These are phyloP conservation scores for Tylopilus plumbeoviolaceoides DNA, from an alignment of 768 basidiomycete species.

Conservation along the genomic window DNA sequence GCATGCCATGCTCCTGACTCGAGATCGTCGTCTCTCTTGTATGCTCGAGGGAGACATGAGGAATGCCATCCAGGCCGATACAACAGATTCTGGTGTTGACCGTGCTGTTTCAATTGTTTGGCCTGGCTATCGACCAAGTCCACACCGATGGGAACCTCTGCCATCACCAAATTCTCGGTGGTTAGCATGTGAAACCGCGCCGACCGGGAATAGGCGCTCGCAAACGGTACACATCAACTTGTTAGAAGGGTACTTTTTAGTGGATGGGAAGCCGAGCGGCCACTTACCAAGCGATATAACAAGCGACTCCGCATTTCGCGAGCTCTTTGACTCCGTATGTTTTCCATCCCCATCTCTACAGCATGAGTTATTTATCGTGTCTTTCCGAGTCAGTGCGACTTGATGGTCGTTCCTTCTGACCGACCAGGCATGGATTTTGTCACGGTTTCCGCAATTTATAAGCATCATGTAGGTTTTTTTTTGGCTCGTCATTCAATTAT, in stretches of 20 bases:
- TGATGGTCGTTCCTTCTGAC: slow-evolving; percentile 7
- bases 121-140: slow-evolving; percentile 22
- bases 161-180: slow-evolving; percentile 17
- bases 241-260: slow-evolving; percentile 24
- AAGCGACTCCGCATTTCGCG: slow-evolving; percentile 14
- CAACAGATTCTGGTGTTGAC: slow-evolving; percentile 10
- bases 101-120: slow-evolving; percentile 19
- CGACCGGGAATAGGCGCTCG: slow-evolving; percentile 4
- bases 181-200: slow-evolving; percentile 19
- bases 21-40: slow-evolving; percentile 30
- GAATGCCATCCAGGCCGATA: neutral
- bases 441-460: slow-evolving; percentile 16
- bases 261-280: slow-evolving; percentile 23
- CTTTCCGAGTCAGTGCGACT: neutral
- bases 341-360: neutral
- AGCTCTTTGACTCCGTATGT: slow-evolving; percentile 22
- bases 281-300: slow-evolving; percentile 19
- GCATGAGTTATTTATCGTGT: neutral
- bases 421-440: slow-evolving; percentile 23
- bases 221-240: slow-evolving; percentile 23
- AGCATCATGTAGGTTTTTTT: neutral
- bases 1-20: slow-evolving; percentile 22
- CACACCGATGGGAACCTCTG: slow-evolving; percentile 16
- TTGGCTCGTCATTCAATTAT: neutral
- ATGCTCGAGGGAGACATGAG: slow-evolving; percentile 15